Base-by-base conservation (phyloP, 2,329 filamentous ascomycete species). In the Cryphonectria nitschkei region DNA sequence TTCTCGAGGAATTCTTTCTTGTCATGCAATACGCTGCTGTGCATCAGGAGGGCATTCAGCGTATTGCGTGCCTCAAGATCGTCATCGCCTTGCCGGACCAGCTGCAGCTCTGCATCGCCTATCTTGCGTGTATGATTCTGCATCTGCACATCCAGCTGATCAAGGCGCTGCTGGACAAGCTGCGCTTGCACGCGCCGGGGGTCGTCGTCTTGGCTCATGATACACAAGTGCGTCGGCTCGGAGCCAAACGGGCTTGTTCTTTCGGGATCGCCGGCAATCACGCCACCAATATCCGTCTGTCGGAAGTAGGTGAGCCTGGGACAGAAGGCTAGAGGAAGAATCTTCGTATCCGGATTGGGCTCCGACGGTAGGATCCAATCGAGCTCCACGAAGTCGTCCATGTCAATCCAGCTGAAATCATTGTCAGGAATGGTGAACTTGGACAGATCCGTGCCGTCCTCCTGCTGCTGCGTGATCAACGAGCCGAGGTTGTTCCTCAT, bases 381-480 rank as follows among this genome's bases (percentile, higher is more conserved):
- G 32, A 99, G 84, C 80, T 99, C 96, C 41, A 99, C 95, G 81
- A 99, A 99, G 79, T 99, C 96, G 78, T 99, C 96, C 94, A 99
- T 98, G 77, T 99, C 96, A 73, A 99, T 95, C 96, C 96, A 99
- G 69, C 92, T 94, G 75, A 94, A 90, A 77, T 99, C 96, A 68
- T 97, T 93, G 79, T 99, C 96, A 0, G 96, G 95, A 65, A 99
- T 99, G 0, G 91, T 95, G 78, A 99, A 99, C 68, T 92, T 91
- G 0, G 95, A 97, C 65, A 97, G 85, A 78, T 95, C 92, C 3
- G 88, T 88, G 9, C 87, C 87, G 11, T 83, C 82, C 37, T 89
- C 87, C 67, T 86, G 81, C 67, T 86, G 81, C 68, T 89, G 85
- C 3, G 83, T 82, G 64, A 87, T 82, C 68, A 88, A 80, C 13